Conservation (phyloP, 495 filamentous ascomycete species). For the Neurospora sp. region DNA sequence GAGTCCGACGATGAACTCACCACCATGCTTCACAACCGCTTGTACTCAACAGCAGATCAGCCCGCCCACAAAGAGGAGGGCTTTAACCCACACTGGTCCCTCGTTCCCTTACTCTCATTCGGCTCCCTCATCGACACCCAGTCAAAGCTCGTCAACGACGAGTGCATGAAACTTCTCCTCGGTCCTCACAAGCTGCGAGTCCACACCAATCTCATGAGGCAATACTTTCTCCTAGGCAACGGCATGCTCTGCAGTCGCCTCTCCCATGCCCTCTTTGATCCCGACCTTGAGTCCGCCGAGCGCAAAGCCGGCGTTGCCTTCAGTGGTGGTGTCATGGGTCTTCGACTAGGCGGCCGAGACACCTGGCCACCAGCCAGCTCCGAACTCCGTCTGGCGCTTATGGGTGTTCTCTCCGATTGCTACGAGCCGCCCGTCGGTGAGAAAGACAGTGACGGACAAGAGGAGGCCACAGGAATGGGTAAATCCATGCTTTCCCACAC, state of each 20-base stretch:
- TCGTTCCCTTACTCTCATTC: slow-evolving; percentile 66
- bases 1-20: slow-evolving; percentile 23
- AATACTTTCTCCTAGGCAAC: slow-evolving; percentile 76
- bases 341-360: slow-evolving; percentile 64
- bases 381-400: slow-evolving; percentile 77
- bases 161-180: slow-evolving; percentile 73
- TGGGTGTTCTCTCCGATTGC: slow-evolving; percentile 74
- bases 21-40: slow-evolving; percentile 16
- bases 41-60: slow-evolving; percentile 13
- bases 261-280: slow-evolving; percentile 74
- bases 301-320: slow-evolving; percentile 56
- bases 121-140: slow-evolving; percentile 64
- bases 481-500: slow-evolving; percentile 8
- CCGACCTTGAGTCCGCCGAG: slow-evolving; percentile 74
- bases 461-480: not conserved
- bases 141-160: slow-evolving; percentile 62
- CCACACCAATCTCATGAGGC: slow-evolving; percentile 68
- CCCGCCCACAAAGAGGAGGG: not conserved
- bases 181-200: slow-evolving; percentile 57
- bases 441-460: not conserved
- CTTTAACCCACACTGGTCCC: slow-evolving; percentile 62
- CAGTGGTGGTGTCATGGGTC: slow-evolving; percentile 63
- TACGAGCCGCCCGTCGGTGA: slow-evolving; percentile 30
- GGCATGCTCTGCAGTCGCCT: slow-evolving; percentile 73
- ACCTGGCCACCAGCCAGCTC: slow-evolving; percentile 91